These are phyloP conservation scores for Cytospora piceicola DNA, from an alignment of 2,329 filamentous ascomycete species.

Conservation along the genomic window DNA sequence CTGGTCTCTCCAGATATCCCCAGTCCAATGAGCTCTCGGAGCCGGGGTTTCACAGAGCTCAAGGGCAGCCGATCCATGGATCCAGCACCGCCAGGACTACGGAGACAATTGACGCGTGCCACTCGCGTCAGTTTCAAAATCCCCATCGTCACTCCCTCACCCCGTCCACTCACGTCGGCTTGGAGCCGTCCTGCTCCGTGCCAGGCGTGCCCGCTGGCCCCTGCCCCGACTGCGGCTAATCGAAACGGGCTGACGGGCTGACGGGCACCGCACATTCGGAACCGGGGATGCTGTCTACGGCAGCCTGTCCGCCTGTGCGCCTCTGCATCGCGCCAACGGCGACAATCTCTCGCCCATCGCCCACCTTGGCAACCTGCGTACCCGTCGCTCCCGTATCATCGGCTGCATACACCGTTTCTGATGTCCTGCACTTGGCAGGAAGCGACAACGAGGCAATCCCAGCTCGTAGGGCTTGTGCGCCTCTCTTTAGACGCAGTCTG, in stretches of 20 bases:
- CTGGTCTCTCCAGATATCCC: slow-evolving; percentile 14
- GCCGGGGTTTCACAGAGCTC: slow-evolving; percentile 17
- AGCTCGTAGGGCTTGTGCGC: neutral
- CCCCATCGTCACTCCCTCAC: slow-evolving; percentile 19
- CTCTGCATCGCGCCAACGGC: slow-evolving; percentile 12
- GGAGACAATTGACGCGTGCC: slow-evolving; percentile 24
- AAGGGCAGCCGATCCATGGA: slow-evolving; percentile 15
- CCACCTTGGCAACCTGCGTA: neutral
- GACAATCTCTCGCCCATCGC: slow-evolving; percentile 4
- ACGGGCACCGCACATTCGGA: neutral
- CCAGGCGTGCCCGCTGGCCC: slow-evolving; percentile 2
- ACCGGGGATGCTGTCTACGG: slow-evolving; percentile 3
- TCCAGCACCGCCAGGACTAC: slow-evolving; percentile 23
- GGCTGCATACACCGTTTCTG: neutral
- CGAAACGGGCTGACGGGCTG: slow-evolving; percentile 14
- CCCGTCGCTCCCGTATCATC: neutral
- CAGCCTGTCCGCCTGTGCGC: slow-evolving; percentile 1
- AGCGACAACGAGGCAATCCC: neutral
- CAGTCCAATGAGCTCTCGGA: slow-evolving; percentile 24
- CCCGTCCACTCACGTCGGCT: neutral
- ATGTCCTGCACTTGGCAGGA: neutral
- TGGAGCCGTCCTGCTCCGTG: neutral
- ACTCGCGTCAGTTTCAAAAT: slow-evolving; percentile 24
- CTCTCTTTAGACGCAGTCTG: neutral
- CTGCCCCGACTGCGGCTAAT: slow-evolving; percentile 1